phyloP scores from a whole-genome alignment of 176 grass and related monocot species.

The Eleusine coracana region DNA sequence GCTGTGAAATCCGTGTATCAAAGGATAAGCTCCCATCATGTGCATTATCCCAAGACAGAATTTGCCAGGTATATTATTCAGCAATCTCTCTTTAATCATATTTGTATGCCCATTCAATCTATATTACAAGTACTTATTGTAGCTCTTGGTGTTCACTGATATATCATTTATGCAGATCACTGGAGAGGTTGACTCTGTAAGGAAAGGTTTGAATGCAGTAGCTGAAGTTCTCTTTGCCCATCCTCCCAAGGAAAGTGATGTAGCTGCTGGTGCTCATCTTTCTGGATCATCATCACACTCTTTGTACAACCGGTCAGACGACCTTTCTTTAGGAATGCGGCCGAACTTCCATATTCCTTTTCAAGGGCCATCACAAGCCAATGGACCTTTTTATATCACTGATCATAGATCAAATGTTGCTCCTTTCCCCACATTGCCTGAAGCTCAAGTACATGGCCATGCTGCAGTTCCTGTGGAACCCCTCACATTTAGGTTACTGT shows the following conservation, averaged over 20 bases:
- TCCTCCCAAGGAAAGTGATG: constrained; percentile 60
- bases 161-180: constrained; percentile 62
- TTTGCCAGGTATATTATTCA: constrained; percentile 71
- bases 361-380: constrained; percentile 59
- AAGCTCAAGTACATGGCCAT: constrained; percentile 51
- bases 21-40: constrained; percentile 81
- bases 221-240: constrained; percentile 69
- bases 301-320: constrained; percentile 48
- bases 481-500: constrained; percentile 76
- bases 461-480: constrained; percentile 51
- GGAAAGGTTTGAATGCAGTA: constrained; percentile 70
- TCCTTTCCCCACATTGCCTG: constrained; percentile 56
- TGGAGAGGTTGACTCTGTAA: constrained; percentile 75
- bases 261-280: constrained; percentile 34
- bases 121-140: background rate
- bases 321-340: constrained; percentile 61
- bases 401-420: constrained; percentile 52
- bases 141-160: constrained; percentile 30
- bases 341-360: constrained; percentile 51
- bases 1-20: constrained; percentile 76
- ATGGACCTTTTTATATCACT: constrained; percentile 44
- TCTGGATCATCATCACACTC: constrained; percentile 56
- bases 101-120: constrained; percentile 23
- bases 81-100: constrained; percentile 26
- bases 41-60: constrained; percentile 68